Base-by-base conservation (phyloP, 2,329 filamentous ascomycete genomes). In the Zopfia rhizophila region DNA sequence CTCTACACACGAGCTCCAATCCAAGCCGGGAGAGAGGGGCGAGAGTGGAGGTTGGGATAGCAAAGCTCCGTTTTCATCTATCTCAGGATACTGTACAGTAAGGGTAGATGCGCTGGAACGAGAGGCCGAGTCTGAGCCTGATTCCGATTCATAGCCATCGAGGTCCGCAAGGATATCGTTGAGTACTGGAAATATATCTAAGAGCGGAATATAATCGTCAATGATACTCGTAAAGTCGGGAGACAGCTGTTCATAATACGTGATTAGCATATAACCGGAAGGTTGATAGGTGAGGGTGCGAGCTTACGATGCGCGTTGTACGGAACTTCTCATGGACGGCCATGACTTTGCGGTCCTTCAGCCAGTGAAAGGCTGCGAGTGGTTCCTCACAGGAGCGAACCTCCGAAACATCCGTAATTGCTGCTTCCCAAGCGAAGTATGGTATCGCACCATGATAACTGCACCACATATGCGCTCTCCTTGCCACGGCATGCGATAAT, bases 311-410 rank as follows among this genome's bases (percentile, higher is more conserved):
- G 16, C 62, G 60, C 16, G 58, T 61, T 21, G 55, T 58, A 14
- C 69, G 58, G 39, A 66, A 70, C 28, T 50, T 63, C 11, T 72
- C 68, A 39, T 72, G 69, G 7, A 70, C 53, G 22, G 53, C 53
- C 69, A 72, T 72, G 14, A 71, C 66, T 56, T 54, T 63, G 13
- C 63, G 54, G 16, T 64, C 58, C 41, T 72, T 72, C 12, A 72
- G 55, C 69, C 69, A 72, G 38, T 70, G 66, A 24, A 72, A 72
- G 3, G 67, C 68, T 21, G 66, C 66, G 17, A 72, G 46, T 21
- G 69, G 69, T 41, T 72, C 67, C 23, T 63, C 50, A 27, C 56
- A 63, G 14, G 59, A 55, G 7, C 49, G 45, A 17, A 65, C 51
- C 17, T 66, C 45, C 17, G 55, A 42, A 2, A 67, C 53, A 32